Conservation (phyloP, 2,329 filamentous ascomycete species). For the Scorias spongiosa region DNA sequence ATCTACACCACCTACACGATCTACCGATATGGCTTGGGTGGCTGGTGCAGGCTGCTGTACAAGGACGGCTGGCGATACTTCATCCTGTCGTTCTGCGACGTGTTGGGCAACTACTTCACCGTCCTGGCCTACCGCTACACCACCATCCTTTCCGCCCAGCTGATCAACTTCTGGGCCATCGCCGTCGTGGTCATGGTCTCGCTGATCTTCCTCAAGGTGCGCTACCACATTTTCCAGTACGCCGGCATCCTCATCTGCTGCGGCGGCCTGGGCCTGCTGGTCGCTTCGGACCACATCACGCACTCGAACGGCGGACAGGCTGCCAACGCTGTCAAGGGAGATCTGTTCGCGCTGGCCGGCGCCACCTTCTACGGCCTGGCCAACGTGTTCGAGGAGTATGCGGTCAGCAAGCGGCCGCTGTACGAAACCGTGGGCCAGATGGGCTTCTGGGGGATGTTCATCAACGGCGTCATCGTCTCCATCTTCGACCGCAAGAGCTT, state of each 20-base stretch:
- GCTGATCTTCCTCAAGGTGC: slow-evolving; percentile 67
- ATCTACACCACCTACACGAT: slow-evolving; percentile 72
- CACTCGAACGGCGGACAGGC: slow-evolving; percentile 54
- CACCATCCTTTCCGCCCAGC: slow-evolving; percentile 79
- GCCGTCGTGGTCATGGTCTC: slow-evolving; percentile 79
- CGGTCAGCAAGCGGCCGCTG: slow-evolving; percentile 70
- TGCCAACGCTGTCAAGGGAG: slow-evolving; percentile 66
- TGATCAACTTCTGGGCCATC: slow-evolving; percentile 98
- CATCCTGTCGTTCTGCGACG: slow-evolving; percentile 82
- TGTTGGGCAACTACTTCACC: slow-evolving; percentile 95
- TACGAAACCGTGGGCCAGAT: slow-evolving; percentile 92
- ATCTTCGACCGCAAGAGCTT: slow-evolving; percentile 81
- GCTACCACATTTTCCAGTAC: slow-evolving; percentile 79
- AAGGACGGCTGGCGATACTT: slow-evolving; percentile 86
- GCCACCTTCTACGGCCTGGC: slow-evolving; percentile 81
- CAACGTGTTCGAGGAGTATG: slow-evolving; percentile 90
- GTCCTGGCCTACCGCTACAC: slow-evolving; percentile 88
- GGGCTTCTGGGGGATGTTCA: slow-evolving; percentile 71
- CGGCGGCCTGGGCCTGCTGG: slow-evolving; percentile 75
- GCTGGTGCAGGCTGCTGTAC: slow-evolving; percentile 47
- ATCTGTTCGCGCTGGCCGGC: slow-evolving; percentile 78
- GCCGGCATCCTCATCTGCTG: slow-evolving; percentile 78
- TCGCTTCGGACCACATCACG: slow-evolving; percentile 76
- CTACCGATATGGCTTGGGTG: slow-evolving; percentile 60
- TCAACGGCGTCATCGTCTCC: slow-evolving; percentile 79